Percentiles rank a stretch among this genome's conserved stretches.
phyloP scores from a whole-genome alignment of 495 filamentous ascomycete genomes.

The Aspergillus diversus region DNA sequence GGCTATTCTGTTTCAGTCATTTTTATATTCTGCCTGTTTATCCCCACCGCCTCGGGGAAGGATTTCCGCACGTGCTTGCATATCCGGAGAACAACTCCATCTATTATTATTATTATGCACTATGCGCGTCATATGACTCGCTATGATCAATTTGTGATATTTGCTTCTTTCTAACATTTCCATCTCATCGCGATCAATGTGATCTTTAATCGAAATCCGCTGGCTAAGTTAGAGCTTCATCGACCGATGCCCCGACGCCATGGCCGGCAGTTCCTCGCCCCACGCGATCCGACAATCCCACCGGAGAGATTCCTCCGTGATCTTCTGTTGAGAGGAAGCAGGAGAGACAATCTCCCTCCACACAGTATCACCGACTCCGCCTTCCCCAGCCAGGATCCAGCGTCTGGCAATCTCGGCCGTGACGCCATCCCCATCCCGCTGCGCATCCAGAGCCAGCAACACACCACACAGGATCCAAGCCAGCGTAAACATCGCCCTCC shows the following conservation, averaged over 20 bases:
- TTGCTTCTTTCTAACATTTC: too few species aligned
- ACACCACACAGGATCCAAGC: slow-evolving; percentile 38
- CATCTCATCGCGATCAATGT: too few species aligned
- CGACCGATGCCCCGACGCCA: slow-evolving; percentile 35
- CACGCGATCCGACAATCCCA: slow-evolving; percentile 43
- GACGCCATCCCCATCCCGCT: slow-evolving; percentile 34
- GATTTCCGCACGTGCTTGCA: too few species aligned
- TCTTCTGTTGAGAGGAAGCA: not conserved
- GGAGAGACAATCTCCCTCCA: slow-evolving; percentile 34
- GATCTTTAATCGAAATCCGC: too few species aligned
- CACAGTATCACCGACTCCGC: slow-evolving; percentile 36
- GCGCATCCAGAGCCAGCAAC: slow-evolving; percentile 36
- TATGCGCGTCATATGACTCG: too few species aligned
- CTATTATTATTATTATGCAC: too few species aligned
- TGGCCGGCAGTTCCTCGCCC: slow-evolving; percentile 34
- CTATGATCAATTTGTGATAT: too few species aligned
- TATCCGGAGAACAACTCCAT: too few species aligned
- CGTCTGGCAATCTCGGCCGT: slow-evolving; percentile 36
- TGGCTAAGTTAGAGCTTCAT: slow-evolving; percentile 18
- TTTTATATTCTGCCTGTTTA: too few species aligned
- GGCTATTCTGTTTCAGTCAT: too few species aligned
- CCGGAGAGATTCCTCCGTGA: slow-evolving; percentile 23
- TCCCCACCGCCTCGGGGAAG: too few species aligned
- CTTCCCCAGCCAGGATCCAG: slow-evolving; percentile 37
- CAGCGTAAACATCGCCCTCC: slow-evolving; percentile 42